Base-by-base conservation (phyloP, 2,329 filamentous ascomycete species). In the Cladosporium sp. region DNA sequence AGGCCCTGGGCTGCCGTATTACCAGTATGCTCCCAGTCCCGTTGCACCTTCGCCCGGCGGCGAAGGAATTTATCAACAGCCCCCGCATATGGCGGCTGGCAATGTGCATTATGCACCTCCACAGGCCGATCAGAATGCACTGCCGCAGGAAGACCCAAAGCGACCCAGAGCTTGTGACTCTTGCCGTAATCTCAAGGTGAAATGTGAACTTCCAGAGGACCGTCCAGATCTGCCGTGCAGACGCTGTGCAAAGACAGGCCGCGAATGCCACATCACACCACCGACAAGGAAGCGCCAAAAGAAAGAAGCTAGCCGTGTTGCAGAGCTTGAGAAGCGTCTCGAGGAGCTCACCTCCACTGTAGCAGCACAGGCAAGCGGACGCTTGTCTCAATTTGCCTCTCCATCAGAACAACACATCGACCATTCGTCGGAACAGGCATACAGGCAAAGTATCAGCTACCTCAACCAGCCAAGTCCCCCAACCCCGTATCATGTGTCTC, bases 241-340 rank as follows among this genome's bases (percentile, higher is more conserved):
- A 71, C 84, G 92, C 63, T 96, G 92, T 72, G 83, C 84, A 52
- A 96, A 95, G 75, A 89, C 90, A 2, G 84, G 86, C n/a, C 80
- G 91, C 38, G 80, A 80, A 63, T 96, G 92, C 70, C 77, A 92
- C 40, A 87, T 92, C 62, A 95, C 90, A 1, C 84, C 86, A 63
- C 90, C 84, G 0, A 85, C 80, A 14, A 75, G 90, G 40, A 96
- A 95, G 75, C 82, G 92, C 45, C 90, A 93, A 77, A 96, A 93
- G 79, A 96, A 96, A 80, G 92, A 90, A 56, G 92, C 96, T 72
- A 93, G 86, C 64, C 83, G 91, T 54, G 92, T 97, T 12, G 88
- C 91, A 8, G 92, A 96, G 77, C 80, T 97, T 54, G 92, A 96
- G 78, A 91, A 88, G 79, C 95, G 95, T 78, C 93, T 96, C 63